These are phyloP conservation scores for Phytophthora tentaculata DNA, from an alignment of 352 stramenopile species.

Conservation along the genomic window DNA sequence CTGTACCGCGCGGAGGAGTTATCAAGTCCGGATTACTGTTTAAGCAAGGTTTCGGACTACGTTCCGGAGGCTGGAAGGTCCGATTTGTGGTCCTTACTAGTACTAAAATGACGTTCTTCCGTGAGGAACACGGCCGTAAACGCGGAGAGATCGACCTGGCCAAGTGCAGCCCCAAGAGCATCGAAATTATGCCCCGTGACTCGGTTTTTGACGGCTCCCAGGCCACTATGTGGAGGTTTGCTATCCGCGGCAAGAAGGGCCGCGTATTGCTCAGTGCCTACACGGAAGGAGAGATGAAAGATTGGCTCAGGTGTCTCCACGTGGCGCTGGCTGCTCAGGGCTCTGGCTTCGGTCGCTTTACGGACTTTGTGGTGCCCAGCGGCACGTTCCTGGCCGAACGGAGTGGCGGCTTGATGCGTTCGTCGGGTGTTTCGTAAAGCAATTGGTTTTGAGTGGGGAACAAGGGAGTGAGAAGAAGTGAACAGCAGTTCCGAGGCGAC, in stretches of 20 bases:
- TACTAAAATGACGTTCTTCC: constrained; percentile 74
- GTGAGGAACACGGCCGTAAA: constrained; percentile 70
- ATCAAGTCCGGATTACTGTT: constrained; percentile 81
- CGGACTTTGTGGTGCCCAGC: constrained; percentile 71
- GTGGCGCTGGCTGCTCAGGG: constrained; percentile 65
- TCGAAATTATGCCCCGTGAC: constrained; percentile 86
- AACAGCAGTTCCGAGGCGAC: constrained; percentile 20
- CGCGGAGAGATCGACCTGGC: constrained; percentile 77
- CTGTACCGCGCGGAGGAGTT: constrained; percentile 42
- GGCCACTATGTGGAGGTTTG: constrained; percentile 86
- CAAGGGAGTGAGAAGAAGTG: constrained; percentile 19
- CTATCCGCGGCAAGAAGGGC: constrained; percentile 63
- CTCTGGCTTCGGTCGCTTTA: constrained; percentile 61
- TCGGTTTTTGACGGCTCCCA: constrained; percentile 78
- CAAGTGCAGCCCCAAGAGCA: constrained; percentile 65
- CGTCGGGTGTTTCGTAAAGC: constrained; percentile 48
- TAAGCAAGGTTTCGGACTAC: constrained; percentile 72
- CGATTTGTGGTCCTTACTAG: constrained; percentile 73
- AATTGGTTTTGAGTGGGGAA: constrained; percentile 24
- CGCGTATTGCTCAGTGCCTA: constrained; percentile 80
- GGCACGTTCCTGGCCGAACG: constrained; percentile 68
- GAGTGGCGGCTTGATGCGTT: constrained; percentile 58
- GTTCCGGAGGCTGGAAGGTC: constrained; percentile 75
- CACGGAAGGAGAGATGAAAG: constrained; percentile 85
- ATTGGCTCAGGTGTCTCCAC: constrained; percentile 83